These are phyloP conservation scores for Xylaria multiplex DNA, from an alignment of 2,329 filamentous ascomycete genomes.

Conservation along the genomic window DNA sequence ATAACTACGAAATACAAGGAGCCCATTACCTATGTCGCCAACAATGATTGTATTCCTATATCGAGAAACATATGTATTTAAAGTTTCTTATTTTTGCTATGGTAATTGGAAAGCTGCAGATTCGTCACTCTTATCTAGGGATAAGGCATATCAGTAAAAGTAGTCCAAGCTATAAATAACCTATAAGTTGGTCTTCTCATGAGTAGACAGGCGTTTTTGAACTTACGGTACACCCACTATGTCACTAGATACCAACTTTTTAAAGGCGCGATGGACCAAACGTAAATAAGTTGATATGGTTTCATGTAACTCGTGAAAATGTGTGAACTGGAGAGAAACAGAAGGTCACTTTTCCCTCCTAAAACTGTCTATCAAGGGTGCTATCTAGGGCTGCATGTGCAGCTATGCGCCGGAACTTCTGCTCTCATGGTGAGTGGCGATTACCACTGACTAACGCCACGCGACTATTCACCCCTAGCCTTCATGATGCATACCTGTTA, in stretches of 20 bases:
- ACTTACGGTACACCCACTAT: background rate
- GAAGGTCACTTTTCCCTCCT: conserved; percentile 43
- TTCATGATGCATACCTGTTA: conserved; percentile 41
- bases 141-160: background rate
- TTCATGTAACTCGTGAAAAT: conserved; percentile 26
- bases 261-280: background rate
- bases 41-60: too few species aligned
- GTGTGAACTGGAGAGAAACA: conserved; percentile 32
- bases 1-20: background rate
- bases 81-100: too few species aligned
- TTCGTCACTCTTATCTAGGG: background rate
- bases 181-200: background rate
- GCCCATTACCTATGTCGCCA: too few species aligned
- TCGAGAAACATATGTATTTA: too few species aligned
- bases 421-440: conserved; percentile 37
- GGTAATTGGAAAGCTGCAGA: too few species aligned
- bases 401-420: conserved; percentile 47
- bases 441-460: conserved; percentile 43
- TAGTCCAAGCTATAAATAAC: background rate
- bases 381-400: conserved; percentile 51
- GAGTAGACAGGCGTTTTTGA: background rate
- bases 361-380: conserved; percentile 49
- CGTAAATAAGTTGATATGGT: background rate
- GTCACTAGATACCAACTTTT: background rate
- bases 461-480: conserved; percentile 39